Evolutionary conservation across 2,329 filamentous ascomycete genomes (phyloP), one percentile per base, ranked within the genome.

Genomic region (Macrophomina pseudophaseolina): DNA sequence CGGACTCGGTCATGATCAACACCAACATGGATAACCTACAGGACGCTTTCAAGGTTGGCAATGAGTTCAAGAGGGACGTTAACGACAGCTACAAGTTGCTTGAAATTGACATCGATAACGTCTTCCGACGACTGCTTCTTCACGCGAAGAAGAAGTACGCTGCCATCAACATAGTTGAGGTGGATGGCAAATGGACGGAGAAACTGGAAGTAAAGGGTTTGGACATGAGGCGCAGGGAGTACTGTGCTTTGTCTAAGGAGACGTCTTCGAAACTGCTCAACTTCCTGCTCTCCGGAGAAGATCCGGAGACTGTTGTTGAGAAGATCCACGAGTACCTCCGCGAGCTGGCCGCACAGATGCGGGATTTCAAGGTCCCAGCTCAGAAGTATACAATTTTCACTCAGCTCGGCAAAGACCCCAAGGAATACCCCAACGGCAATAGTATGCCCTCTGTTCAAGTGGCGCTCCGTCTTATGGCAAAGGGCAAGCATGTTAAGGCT

Each of bases 141-240:
- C 95, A 98, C 75, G 94, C 95, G 35, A 99, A 99, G 86, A 99
- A 99, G 85, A 99, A 99, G 84, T 99, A 99, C 79, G 95, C 95
- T 8, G 95, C 95, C 48, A 91, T 99, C 79, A 98, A 97, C 77
- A 88, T 98, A 77, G 88, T 95, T 6, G 92, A 97, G 73, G 85
- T 91, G 28, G 91, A 96, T 73, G 94, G 93, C 72, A 96, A 94
- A 77, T 97, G 90, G 75, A 85, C 94, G 52, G 94, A 98, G 77
- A 94, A 97, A 81, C 91, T 99, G 80, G 95, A 99, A 78, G 92
- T 99, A 75, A 99, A 99, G 81, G 95, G 95, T 83, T 86, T 99
- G 56, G 95, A 99, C 75, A 99, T 99, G 95, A 93, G 91, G 81
- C 89, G 95, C 74, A 90, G 96, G 84, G 95, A 99, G 81, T 99